These are phyloP conservation scores for Sapria himalayana DNA, from an alignment of 345 rosid genomes.

Conservation along the genomic window DNA sequence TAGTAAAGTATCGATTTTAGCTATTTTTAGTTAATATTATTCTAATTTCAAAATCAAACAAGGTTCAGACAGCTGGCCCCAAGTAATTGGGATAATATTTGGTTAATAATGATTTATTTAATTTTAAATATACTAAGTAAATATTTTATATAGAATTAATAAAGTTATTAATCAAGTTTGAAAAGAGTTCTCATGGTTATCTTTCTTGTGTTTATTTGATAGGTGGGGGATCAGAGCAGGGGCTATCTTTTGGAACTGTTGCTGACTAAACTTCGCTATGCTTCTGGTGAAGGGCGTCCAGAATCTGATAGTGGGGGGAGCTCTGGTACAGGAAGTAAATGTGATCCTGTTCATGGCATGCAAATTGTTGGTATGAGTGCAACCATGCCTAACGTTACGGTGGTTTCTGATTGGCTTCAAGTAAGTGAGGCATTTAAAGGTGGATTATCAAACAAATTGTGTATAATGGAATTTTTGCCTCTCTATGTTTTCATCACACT, in stretches of 20 bases:
- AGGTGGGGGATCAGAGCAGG: slow-evolving; percentile 92
- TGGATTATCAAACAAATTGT: no score
- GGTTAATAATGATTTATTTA: no score
- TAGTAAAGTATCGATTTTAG: no score
- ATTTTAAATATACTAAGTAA: no score
- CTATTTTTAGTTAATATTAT: no score
- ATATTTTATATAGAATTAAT: no score
- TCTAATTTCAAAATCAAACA: no score
- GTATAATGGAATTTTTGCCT: no score
- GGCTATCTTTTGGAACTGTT: slow-evolving; percentile 93
- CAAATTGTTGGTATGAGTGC: slow-evolving; percentile 99
- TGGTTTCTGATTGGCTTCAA: slow-evolving; percentile 97
- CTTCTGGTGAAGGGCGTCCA: slow-evolving; percentile 75
- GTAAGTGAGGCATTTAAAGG: slow-evolving; percentile 30
- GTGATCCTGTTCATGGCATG: slow-evolving; percentile 61
- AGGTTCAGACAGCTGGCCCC: no score
- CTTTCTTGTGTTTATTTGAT: slow-evolving; percentile 11
- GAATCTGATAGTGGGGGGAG: slow-evolving; percentile 73
- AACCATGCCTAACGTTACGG: slow-evolving; percentile 95
- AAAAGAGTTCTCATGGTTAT: slow-evolving; percentile 6
- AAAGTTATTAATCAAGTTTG: no score
- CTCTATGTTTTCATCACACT: not conserved
- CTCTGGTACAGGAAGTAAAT: slow-evolving; percentile 66
- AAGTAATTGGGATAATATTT: no score
- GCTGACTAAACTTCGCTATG: slow-evolving; percentile 92